Conservation (phyloP, 306 rosid genomes). For the Gastrolobium bilobum region DNA sequence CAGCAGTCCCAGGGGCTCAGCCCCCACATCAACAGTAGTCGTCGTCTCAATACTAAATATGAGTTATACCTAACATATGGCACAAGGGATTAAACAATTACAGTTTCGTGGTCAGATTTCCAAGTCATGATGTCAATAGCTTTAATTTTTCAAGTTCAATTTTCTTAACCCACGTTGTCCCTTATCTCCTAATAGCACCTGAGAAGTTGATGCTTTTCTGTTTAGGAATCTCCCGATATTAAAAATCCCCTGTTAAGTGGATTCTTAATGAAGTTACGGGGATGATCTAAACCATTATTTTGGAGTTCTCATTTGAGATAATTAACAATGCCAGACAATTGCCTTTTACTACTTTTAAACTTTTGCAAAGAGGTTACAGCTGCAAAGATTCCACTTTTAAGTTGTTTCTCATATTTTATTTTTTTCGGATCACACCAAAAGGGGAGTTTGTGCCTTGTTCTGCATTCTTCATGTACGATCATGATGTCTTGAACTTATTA, state of each 20-base stretch:
- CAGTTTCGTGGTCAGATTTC: too few species aligned
- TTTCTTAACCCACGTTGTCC: neutral
- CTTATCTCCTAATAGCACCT: neutral
- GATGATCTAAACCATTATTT: neutral
- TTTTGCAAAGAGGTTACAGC: constrained; percentile 42
- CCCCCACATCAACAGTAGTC: too few species aligned
- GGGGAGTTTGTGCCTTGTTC: neutral
- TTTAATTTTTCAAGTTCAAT: neutral
- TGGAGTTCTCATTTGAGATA: neutral
- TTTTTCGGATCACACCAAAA: neutral
- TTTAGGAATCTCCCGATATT: constrained; percentile 27
- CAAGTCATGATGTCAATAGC: too few species aligned
- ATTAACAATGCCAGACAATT: neutral
- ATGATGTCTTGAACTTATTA: neutral
- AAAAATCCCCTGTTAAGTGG: neutral
- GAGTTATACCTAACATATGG: too few species aligned
- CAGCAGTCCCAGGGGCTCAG: too few species aligned
- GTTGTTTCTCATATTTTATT: neutral
- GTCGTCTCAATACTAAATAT: too few species aligned
- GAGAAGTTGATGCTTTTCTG: neutral
- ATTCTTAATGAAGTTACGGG: neutral
- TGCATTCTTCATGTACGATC: neutral
- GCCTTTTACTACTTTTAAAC: neutral
- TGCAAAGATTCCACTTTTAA: constrained; percentile 38
- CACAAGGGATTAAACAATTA: too few species aligned